These are phyloP conservation scores for Starmera quercuum DNA, from an alignment of 805 yeast species.

Conservation along the genomic window DNA sequence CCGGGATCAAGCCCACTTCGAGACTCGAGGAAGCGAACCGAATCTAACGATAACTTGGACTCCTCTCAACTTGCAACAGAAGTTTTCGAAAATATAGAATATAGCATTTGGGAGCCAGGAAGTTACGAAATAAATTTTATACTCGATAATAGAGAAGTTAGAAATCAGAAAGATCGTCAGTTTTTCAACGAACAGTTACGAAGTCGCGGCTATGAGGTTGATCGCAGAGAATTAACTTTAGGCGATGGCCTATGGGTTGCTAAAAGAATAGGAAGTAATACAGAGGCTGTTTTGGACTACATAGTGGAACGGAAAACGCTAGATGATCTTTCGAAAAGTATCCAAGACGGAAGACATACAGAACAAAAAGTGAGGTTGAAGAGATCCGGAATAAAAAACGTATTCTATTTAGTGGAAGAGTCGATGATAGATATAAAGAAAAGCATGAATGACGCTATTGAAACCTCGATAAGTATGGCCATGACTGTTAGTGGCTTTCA, in stretches of 20 bases:
- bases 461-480: constrained; percentile 68
- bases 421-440: constrained; percentile 38
- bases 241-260: constrained; percentile 95
- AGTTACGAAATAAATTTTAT: constrained; percentile 53
- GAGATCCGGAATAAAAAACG: constrained; percentile 58
- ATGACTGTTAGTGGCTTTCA: constrained; percentile 60
- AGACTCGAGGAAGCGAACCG: constrained; percentile 2
- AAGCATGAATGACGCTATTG: constrained; percentile 54
- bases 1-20: constrained; percentile 7
- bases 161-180: constrained; percentile 59
- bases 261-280: constrained; percentile 43
- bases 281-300: constrained; percentile 65
- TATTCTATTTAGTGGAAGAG: constrained; percentile 79
- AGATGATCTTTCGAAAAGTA: constrained; percentile 77
- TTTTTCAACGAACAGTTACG: constrained; percentile 54
- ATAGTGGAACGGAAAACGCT: constrained; percentile 88
- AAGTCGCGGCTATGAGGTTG: constrained; percentile 40
- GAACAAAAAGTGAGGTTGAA: constrained; percentile 81
- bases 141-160: constrained; percentile 77
- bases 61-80: too few species aligned
- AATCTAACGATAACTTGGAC: too few species aligned
- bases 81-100: constrained; percentile 2
- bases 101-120: constrained; percentile 49
- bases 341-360: constrained; percentile 78
- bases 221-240: constrained; percentile 53